Percentiles rank a stretch among this genome's conserved stretches.
Evolutionary conservation across 164 flowering plant species (phyloP).

Genomic region (Chimonanthus salicifolius): DNA sequence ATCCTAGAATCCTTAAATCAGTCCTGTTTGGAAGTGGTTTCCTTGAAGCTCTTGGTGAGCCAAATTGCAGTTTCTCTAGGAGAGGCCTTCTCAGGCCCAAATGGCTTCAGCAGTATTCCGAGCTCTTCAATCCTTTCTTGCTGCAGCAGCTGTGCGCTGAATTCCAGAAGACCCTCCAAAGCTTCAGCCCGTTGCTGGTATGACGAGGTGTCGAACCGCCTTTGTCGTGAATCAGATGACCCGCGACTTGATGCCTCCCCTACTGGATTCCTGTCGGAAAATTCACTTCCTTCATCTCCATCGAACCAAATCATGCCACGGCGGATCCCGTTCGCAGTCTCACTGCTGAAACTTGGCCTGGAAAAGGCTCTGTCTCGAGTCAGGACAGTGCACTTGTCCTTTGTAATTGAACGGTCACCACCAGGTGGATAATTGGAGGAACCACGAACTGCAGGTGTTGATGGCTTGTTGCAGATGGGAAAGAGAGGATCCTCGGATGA

Average conservation of each 20-base stretch:
- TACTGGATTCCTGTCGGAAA: conserved; percentile 53
- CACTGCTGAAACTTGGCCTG: conserved; percentile 24
- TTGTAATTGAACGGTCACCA: conserved; percentile 57
- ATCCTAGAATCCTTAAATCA: not conserved
- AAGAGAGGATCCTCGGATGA: conserved; percentile 56
- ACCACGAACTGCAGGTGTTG: conserved; percentile 36
- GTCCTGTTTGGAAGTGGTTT: conserved; percentile 10
- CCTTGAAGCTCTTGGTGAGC: conserved; percentile 94
- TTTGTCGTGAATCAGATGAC: conserved; percentile 45
- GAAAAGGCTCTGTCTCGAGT: conserved; percentile 28
- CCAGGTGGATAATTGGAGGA: conserved; percentile 43
- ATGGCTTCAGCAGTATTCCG: conserved; percentile 81
- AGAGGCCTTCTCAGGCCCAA: conserved; percentile 94
- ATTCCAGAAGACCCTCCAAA: conserved; percentile 91
- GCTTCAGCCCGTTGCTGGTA: conserved; percentile 96
- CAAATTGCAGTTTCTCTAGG: conserved; percentile 98
- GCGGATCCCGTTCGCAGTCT: conserved; percentile 38
- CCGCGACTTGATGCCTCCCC: conserved; percentile 50
- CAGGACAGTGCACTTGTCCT: conserved; percentile 72
- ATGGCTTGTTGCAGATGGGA: conserved; percentile 35
- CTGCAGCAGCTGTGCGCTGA: conserved; percentile 79
- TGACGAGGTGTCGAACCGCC: conserved; percentile 73
- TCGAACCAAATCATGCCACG: conserved; percentile 22
- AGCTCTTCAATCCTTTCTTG: conserved; percentile 90
- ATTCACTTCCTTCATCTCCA: conserved; percentile 42